Evolutionary conservation across 116 monocot genomes (phyloP).

Genomic region (Phalaenopsis hybrid): DNA sequence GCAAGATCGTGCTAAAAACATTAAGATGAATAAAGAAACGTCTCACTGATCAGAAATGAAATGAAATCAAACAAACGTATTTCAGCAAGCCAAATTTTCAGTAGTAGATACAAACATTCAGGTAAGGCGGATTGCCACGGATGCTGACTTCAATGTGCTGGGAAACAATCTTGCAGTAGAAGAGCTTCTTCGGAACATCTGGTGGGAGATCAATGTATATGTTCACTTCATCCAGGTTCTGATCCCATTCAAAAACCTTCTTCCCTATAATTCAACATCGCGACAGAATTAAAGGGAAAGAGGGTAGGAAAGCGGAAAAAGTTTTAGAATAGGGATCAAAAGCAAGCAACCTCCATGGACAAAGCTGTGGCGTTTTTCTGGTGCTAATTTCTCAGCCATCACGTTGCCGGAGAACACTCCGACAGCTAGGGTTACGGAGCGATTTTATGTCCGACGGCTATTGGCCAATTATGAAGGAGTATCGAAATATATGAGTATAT

Average conservation of each 20-base stretch:
- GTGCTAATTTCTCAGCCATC: conserved; percentile 75
- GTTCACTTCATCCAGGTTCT: conserved; percentile 91
- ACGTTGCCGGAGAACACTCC: background rate
- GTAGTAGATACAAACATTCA: conserved; percentile 43
- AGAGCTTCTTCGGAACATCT: conserved; percentile 67
- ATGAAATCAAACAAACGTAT: conserved; percentile 2
- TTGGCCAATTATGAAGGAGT: too few species aligned
- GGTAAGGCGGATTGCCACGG: conserved; percentile 80
- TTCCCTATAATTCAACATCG: conserved; percentile 36
- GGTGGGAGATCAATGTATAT: conserved; percentile 83
- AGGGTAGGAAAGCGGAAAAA: background rate
- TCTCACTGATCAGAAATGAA: conserved; percentile 7
- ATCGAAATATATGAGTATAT: too few species aligned
- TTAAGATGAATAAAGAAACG: background rate
- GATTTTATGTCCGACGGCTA: background rate
- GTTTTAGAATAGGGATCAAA: background rate
- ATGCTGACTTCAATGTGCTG: conserved; percentile 82
- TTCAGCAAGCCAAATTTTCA: background rate
- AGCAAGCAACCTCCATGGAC: conserved; percentile 45
- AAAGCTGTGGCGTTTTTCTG: conserved; percentile 67
- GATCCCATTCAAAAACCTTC: conserved; percentile 99
- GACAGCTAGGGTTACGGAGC: background rate
- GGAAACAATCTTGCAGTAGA: conserved; percentile 67
- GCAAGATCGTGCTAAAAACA: conserved; percentile 65
- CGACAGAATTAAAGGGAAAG: background rate